Conservation (phyloP, 495 filamentous ascomycete species). For the Neurospora sp. region DNA sequence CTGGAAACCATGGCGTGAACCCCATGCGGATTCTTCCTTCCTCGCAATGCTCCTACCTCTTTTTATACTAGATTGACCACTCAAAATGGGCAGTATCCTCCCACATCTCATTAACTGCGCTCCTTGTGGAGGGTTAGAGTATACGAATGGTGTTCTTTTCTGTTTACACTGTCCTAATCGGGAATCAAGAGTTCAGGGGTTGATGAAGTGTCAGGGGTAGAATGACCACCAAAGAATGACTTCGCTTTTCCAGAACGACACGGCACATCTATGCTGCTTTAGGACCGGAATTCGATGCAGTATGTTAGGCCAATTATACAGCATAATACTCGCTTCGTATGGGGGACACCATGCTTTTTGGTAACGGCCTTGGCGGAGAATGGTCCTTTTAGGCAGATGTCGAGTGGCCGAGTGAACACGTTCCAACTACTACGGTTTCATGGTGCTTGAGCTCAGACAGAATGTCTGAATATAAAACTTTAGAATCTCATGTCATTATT, state of each 20-base stretch:
- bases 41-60: neutral
- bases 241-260: neutral
- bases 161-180: neutral
- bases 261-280: neutral
- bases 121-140: neutral
- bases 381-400: neutral
- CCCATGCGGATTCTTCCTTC: neutral
- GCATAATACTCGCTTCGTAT: neutral
- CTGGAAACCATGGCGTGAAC: neutral
- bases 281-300: neutral
- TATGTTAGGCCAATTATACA: neutral
- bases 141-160: neutral
- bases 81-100: neutral
- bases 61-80: neutral
- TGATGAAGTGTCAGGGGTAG: neutral
- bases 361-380: neutral
- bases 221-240: neutral
- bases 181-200: neutral
- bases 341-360: neutral
- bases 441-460: neutral
- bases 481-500: neutral
- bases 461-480: neutral
- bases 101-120: no score
- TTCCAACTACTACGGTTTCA: neutral
- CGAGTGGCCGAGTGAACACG: neutral